Conservation (phyloP, 352 stramenopile genomes). For the Pythium folliculosum region DNA sequence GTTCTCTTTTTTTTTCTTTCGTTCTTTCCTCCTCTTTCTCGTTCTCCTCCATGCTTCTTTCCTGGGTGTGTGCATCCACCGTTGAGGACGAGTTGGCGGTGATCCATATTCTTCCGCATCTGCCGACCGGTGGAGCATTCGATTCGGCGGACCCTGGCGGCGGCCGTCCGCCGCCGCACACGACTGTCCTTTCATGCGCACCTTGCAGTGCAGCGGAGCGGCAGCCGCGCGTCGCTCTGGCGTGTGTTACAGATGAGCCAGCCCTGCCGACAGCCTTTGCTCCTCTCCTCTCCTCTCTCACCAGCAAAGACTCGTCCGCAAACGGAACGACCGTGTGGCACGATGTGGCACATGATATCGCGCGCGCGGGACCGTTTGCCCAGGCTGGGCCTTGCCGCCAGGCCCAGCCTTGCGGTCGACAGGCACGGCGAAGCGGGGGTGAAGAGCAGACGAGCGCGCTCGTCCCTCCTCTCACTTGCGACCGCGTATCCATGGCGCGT, state of each 20-base stretch:
- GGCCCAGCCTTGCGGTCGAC: too few species aligned
- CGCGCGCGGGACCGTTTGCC: background rate
- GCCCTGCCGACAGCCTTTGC: background rate
- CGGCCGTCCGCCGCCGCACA: background rate
- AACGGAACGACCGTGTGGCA: background rate
- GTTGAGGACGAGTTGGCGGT: too few species aligned
- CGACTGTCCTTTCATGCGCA: constrained; percentile 8
- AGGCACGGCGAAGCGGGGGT: background rate
- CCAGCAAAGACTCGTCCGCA: too few species aligned
- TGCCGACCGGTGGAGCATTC: too few species aligned
- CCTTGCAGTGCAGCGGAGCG: constrained; percentile 6
- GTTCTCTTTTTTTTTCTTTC: too few species aligned
- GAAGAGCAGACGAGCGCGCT: constrained; percentile 24
- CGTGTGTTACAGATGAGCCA: constrained; percentile 31
- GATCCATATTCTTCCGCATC: too few species aligned
- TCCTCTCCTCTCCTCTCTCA: too few species aligned
- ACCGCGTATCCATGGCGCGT: constrained; percentile 20
- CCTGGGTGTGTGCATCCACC: too few species aligned
- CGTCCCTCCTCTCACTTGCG: constrained; percentile 11
- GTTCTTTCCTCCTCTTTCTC: too few species aligned
- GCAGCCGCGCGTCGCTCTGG: constrained; percentile 21
- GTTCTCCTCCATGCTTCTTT: too few species aligned
- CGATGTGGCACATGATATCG: background rate
- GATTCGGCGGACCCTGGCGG: background rate
- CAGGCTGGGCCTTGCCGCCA: background rate